Evolutionary conservation across 768 basidiomycete genomes (phyloP).

Genomic region (Tephrocybe sp.): DNA sequence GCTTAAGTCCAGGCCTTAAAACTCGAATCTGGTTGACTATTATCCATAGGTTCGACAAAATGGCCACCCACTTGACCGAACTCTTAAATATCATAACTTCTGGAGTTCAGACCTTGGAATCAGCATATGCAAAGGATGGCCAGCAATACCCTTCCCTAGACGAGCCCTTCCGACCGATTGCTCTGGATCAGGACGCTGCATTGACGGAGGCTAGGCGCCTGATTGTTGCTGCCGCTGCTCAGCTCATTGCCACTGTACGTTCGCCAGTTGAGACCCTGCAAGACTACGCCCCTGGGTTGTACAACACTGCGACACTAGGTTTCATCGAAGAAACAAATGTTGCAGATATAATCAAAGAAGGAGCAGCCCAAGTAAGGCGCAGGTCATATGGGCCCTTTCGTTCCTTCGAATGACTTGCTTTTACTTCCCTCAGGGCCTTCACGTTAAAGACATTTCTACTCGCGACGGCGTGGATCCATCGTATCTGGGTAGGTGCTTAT

Average conservation of each 20-base stretch:
- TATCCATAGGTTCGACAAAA: too few species aligned
- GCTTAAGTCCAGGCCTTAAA: too few species aligned
- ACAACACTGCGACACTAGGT: slow-evolving; percentile 17
- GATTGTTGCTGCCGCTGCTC: slow-evolving; percentile 13
- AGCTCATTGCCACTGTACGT: slow-evolving; percentile 21
- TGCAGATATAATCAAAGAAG: slow-evolving; percentile 25
- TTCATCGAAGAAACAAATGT: slow-evolving; percentile 28
- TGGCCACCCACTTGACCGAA: background rate
- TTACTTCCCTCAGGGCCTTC: slow-evolving; percentile 27
- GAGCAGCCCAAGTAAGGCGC: too few species aligned
- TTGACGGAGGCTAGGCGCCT: background rate
- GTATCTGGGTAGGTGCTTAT: slow-evolving; percentile 25
- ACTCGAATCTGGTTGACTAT: too few species aligned
- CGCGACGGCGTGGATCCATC: slow-evolving; percentile 22
- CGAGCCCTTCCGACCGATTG: background rate
- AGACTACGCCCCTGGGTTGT: slow-evolving; percentile 7
- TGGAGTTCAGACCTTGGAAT: background rate
- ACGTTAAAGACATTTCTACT: slow-evolving; percentile 32
- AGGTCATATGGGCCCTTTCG: slow-evolving; percentile 27
- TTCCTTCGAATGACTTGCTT: slow-evolving; percentile 2
- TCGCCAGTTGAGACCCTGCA: slow-evolving; percentile 18
- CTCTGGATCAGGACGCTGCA: background rate
- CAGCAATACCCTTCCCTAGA: background rate
- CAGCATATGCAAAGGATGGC: slow-evolving; percentile 1
- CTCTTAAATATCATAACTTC: background rate